Evolutionary conservation across 164 flowering plant species (phyloP).

Genomic region (Platanus orientalis): DNA sequence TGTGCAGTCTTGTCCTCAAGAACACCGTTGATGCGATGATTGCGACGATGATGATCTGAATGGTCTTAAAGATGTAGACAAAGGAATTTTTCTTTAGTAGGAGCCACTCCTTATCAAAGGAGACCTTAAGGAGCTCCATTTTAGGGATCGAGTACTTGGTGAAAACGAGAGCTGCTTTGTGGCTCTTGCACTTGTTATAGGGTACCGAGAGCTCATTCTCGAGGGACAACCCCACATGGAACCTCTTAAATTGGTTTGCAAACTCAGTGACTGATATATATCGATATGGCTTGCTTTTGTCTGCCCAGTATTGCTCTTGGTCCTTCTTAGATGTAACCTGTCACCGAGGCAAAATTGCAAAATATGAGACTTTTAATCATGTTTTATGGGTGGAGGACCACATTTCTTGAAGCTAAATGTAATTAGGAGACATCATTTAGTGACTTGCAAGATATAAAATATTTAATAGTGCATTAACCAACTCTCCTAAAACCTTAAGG

Average conservation of each 20-base stretch:
- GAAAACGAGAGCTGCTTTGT: conserved; percentile 41
- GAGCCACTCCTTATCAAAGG: not conserved
- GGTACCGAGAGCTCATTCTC: conserved; percentile 59
- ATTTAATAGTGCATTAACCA: too few relatives aligned
- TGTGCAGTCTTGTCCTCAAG: too few relatives aligned
- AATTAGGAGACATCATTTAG: too few relatives aligned
- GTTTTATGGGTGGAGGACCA: too few relatives aligned
- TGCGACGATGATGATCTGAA: not conserved
- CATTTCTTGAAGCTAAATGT: too few relatives aligned
- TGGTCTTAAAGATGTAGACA: conserved; percentile 3
- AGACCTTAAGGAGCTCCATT: conserved; percentile 9
- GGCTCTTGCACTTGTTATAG: conserved; percentile 38
- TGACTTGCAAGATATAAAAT: too few relatives aligned
- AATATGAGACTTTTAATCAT: too few relatives aligned
- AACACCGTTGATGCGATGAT: conserved; percentile 25
- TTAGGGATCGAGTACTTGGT: not conserved
- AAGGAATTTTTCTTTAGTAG: conserved; percentile 9
- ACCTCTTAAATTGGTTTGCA: conserved; percentile 40
- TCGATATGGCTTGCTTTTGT: conserved; percentile 39
- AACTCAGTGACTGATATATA: conserved; percentile 58
- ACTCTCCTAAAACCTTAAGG: too few relatives aligned
- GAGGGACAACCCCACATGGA: conserved; percentile 48
- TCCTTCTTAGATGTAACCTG: conserved; percentile 72
- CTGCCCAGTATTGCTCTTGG: conserved; percentile 70
- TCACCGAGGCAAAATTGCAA: too few relatives aligned